Percentiles rank a stretch among this genome's conserved stretches.
Evolutionary conservation across 108 stramenopile genomes (phyloP).

Genomic region (Stephanodiscus minutulus): DNA sequence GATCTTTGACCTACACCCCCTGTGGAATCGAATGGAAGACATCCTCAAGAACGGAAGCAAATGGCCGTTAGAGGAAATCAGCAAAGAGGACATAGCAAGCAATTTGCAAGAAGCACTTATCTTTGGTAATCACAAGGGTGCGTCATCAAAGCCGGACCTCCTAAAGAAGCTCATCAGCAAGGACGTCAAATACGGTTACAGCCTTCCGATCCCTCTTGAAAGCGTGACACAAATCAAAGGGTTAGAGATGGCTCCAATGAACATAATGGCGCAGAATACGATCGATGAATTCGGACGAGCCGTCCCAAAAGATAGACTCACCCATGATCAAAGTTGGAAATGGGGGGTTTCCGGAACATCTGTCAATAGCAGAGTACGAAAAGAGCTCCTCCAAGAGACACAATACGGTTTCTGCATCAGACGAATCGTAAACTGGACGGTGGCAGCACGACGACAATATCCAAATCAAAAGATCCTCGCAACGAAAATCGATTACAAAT

Average conservation of each 20-base stretch:
- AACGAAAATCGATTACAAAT: neutral
- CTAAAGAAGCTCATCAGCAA: conserved; percentile 4
- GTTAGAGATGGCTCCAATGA: neutral
- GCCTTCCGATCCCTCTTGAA: neutral
- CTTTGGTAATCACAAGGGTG: conserved; percentile 15
- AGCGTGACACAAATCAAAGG: neutral
- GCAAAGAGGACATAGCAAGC: neutral
- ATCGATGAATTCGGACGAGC: neutral
- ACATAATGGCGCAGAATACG: neutral
- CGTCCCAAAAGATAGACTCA: neutral
- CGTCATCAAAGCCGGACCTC: neutral
- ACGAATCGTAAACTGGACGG: neutral
- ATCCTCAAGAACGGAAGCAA: neutral
- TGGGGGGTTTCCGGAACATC: neutral
- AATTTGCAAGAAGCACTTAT: conserved; percentile 1
- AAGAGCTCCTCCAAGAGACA: neutral
- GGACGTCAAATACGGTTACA: conserved; percentile 4
- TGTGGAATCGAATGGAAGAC: neutral
- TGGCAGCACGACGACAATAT: neutral
- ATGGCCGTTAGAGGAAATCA: conserved; percentile 1
- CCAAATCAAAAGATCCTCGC: neutral
- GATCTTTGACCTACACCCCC: conserved; percentile 1
- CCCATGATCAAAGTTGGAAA: conserved; percentile 9
- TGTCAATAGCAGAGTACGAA: neutral
- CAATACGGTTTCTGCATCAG: neutral